Evolutionary conservation across 371 early-diverging fungal genomes (phyloP).

Genomic region (Apophysomyces sp.): DNA sequence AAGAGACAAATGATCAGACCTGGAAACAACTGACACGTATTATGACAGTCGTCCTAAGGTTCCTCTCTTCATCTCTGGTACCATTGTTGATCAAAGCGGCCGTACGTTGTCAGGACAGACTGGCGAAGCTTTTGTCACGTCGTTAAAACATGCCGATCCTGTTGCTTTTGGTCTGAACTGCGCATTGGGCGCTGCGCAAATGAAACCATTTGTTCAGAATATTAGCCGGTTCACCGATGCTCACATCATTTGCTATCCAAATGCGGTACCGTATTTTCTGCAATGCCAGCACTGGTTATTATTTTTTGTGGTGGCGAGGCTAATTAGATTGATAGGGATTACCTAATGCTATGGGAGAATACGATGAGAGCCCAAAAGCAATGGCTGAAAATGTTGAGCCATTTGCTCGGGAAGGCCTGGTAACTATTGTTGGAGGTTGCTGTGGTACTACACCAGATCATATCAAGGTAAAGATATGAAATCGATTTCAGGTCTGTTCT

Average conservation of each 20-base stretch:
- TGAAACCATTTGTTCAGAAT: constrained; percentile 92
- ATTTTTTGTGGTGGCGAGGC: no score
- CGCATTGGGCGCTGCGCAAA: constrained; percentile 92
- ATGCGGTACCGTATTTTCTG: constrained; percentile 68
- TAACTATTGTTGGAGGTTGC: constrained; percentile 95
- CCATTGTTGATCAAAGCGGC: constrained; percentile 96
- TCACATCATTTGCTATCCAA: constrained; percentile 92
- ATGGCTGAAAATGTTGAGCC: constrained; percentile 84
- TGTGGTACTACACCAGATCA: constrained; percentile 95
- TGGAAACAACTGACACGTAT: background rate
- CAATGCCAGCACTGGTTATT: background rate
- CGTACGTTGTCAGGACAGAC: constrained; percentile 95
- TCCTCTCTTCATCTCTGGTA: constrained; percentile 92
- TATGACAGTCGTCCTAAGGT: constrained; percentile 60
- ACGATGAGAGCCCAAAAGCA: constrained; percentile 83
- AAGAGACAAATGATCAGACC: background rate
- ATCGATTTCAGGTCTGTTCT: background rate
- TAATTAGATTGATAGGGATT: constrained; percentile 52
- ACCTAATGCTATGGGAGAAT: constrained; percentile 86
- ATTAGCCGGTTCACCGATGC: constrained; percentile 80
- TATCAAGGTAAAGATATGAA: constrained; percentile 56
- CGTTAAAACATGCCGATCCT: constrained; percentile 77
- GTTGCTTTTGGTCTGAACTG: constrained; percentile 94
- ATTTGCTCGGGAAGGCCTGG: constrained; percentile 87
- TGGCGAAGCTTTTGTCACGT: constrained; percentile 91